phyloP scores from a whole-genome alignment of 2,329 filamentous ascomycete species.

The Seiridium unicorne region DNA sequence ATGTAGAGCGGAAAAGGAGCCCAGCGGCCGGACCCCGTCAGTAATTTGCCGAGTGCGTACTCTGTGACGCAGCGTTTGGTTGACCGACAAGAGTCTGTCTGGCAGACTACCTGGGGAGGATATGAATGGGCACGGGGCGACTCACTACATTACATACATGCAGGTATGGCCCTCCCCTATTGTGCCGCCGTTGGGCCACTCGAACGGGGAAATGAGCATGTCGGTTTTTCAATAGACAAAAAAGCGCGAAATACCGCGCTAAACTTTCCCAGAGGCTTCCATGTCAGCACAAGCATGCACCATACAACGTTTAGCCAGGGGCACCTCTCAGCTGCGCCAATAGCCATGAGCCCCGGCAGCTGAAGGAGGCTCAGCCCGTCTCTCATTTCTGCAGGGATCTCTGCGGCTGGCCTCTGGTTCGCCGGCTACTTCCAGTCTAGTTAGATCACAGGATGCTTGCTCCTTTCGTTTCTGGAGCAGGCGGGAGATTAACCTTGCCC shows the following conservation, averaged over 20 bases:
- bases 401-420: background rate
- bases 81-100: too few species aligned
- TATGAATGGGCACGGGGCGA: too few species aligned
- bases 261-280: background rate
- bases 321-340: background rate
- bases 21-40: too few species aligned
- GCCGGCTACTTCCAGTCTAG: background rate
- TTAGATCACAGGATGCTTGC: background rate
- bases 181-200: too few species aligned
- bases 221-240: too few species aligned
- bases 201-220: too few species aligned
- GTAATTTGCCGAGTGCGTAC: too few species aligned
- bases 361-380: slow-evolving; percentile 4
- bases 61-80: too few species aligned
- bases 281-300: background rate
- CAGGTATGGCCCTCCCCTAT: too few species aligned
- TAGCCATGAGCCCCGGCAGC: background rate
- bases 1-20: background rate
- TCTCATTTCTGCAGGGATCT: background rate
- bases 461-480: background rate
- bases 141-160: too few species aligned
- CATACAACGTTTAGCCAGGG: background rate
- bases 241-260: too few species aligned
- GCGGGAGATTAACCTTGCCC: slow-evolving; percentile 2
- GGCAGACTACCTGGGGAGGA: too few species aligned